Evolutionary conservation across 768 basidiomycete genomes (phyloP).

Genomic region (Termitomyces sp.): DNA sequence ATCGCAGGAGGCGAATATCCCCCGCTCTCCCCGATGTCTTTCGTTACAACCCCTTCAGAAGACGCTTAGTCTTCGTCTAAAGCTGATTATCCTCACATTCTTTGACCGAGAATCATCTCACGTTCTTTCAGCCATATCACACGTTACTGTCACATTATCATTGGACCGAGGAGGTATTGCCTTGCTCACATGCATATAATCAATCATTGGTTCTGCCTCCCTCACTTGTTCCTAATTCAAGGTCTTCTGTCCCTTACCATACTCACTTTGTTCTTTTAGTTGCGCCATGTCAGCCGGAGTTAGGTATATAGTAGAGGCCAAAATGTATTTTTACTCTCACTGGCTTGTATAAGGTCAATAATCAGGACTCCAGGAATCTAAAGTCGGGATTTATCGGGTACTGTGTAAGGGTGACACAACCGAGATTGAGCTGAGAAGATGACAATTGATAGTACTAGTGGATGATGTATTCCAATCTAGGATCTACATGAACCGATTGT

Average conservation of each 20-base stretch:
- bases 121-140: conserved; percentile 17
- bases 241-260: conserved; percentile 27
- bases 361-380: conserved; percentile 4
- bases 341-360: conserved; percentile 23
- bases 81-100: conserved; percentile 18
- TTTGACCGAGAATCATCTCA: conserved; percentile 17
- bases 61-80: conserved; percentile 34
- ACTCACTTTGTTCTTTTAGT: conserved; percentile 41
- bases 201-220: conserved; percentile 30
- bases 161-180: conserved; percentile 42
- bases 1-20: conserved; percentile 75
- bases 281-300: conserved; percentile 41
- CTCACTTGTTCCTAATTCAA: conserved; percentile 24
- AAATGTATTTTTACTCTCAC: conserved; percentile 52
- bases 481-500: conserved; percentile 17
- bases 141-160: conserved; percentile 25
- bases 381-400: background rate
- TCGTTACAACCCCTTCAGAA: conserved; percentile 41
- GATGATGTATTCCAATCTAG: background rate
- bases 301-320: conserved; percentile 48
- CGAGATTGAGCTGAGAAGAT: background rate
- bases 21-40: conserved; percentile 74
- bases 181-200: conserved; percentile 32
- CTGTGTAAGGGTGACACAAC: background rate
- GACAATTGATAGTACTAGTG: background rate